Evolutionary conservation across 2,329 filamentous ascomycete genomes (phyloP).

Genomic region (Escovopsis sp.): DNA sequence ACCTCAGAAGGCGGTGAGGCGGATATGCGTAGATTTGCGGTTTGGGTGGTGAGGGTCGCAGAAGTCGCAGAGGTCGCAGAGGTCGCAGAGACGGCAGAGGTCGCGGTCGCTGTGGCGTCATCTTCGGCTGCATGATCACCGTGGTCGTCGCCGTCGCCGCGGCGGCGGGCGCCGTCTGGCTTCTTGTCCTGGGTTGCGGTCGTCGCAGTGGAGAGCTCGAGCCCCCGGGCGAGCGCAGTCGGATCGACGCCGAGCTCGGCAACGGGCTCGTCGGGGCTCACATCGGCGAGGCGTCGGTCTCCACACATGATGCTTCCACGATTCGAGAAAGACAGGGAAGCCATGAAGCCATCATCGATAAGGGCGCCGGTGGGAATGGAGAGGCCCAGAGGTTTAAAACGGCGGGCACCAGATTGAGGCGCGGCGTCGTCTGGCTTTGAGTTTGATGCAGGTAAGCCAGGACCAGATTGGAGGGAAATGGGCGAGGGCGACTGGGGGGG

Average conservation of each 20-base stretch:
- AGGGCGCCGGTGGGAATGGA: slow-evolving; percentile 41
- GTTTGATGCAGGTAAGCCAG: slow-evolving; percentile 7
- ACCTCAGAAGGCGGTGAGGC: slow-evolving; percentile 28
- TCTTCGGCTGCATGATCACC: no score
- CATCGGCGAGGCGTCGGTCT: slow-evolving; percentile 21
- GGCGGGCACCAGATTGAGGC: slow-evolving; percentile 16
- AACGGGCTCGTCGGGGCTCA: slow-evolving; percentile 5
- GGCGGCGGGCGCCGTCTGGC: not conserved
- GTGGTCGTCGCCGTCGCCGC: not conserved
- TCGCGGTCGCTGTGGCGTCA: no score
- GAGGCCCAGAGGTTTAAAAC: slow-evolving; percentile 39
- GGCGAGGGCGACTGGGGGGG: slow-evolving; percentile 1
- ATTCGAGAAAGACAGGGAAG: slow-evolving; percentile 44
- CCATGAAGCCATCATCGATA: slow-evolving; percentile 43
- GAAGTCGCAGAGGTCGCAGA: no score
- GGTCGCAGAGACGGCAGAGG: no score
- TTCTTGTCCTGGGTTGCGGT: not conserved
- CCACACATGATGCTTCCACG: slow-evolving; percentile 49
- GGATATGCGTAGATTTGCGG: no score
- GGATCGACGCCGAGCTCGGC: slow-evolving; percentile 6
- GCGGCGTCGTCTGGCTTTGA: slow-evolving; percentile 10
- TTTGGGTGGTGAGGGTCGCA: no score
- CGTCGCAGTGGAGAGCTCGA: slow-evolving; percentile 2
- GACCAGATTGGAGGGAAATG: slow-evolving; percentile 2
- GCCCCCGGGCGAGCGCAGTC: slow-evolving; percentile 1